Evolutionary conservation across 495 filamentous ascomycete genomes (phyloP), one percentile per base, ranked within the genome.

Genomic region (Articulospora tetracladia): DNA sequence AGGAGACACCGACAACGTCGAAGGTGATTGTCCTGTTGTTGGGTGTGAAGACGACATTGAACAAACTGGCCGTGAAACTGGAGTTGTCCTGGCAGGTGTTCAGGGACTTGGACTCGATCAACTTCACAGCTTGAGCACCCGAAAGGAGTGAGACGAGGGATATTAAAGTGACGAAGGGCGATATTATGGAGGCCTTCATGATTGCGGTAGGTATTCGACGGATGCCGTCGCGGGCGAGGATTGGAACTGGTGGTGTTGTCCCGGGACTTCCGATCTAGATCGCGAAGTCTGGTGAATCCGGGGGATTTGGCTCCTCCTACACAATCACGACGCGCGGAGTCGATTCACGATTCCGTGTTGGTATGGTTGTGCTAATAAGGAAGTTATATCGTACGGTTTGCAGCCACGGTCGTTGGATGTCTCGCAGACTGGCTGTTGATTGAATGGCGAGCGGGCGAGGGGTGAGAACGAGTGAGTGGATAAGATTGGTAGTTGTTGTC

Each of bases 21-120:
- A 97, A 83, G 49, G 77, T 69, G 39, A 93, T 78, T 4, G 86
- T 84, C 55, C 79, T 81, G 73, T 94, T 90, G 64, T 83, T 77
- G 13, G 91, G 90, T 2, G 87, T 91, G 73, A 90, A 94, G 56
- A 79, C 76, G 70, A 94, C 87, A 56, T 88, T 86, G 79, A 96
- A 94, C 25, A 92, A 78, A 63, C 86, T 90, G 47, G 91, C 91
- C 3, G 89, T 88, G 70, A 94, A 93, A 64, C 84, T 86, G 7
- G 87, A 89, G 68, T 90, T 86, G 36, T 83, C 78, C 73, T 91
- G 88, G 68, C 91, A 96, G 28, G 89, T 75, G 62, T 84, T 88
- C 58, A 96, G 77, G 41, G 91, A 91, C 64, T 82, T 90, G 44
- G 91, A 92, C 66, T 86, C 76, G 53, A 96, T 83, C 23, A 77